phyloP scores from a whole-genome alignment of 805 yeast species.

The Candida michaelii region DNA sequence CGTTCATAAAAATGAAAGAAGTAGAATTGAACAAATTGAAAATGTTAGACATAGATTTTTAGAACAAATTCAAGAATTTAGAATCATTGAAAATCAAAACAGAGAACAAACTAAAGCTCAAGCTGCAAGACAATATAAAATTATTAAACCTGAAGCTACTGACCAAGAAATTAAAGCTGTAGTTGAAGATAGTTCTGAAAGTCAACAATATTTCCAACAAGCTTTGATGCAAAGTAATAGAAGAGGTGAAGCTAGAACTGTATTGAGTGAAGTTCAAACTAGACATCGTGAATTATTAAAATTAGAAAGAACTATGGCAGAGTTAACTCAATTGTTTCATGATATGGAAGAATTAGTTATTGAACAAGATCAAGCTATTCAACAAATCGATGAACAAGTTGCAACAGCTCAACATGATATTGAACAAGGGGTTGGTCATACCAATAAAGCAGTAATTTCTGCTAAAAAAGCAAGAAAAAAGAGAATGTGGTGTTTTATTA shows the following conservation, averaged over 20 bases:
- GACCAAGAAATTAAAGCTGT: conserved; percentile 83
- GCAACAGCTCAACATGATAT: conserved; percentile 83
- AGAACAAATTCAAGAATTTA: conserved; percentile 81
- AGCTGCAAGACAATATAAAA: conserved; percentile 89
- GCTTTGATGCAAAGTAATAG: conserved; percentile 84
- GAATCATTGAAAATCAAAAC: conserved; percentile 82
- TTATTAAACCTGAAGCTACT: conserved; percentile 83
- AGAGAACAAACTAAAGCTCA: conserved; percentile 80
- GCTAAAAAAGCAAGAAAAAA: conserved; percentile 90
- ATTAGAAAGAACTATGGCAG: conserved; percentile 94
- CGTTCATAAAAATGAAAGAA: conserved; percentile 57
- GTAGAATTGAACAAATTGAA: conserved; percentile 89
- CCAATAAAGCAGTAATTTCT: conserved; percentile 81
- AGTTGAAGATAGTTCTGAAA: conserved; percentile 70
- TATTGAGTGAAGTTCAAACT: conserved; percentile 90
- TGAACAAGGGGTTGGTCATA: conserved; percentile 93
- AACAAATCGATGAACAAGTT: conserved; percentile 78
- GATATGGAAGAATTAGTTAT: conserved; percentile 96
- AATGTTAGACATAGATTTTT: conserved; percentile 82
- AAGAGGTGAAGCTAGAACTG: conserved; percentile 93
- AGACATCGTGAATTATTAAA: conserved; percentile 94
- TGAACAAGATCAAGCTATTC: conserved; percentile 88
- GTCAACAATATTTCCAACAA: conserved; percentile 91
- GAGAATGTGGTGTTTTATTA: conserved; percentile 81
- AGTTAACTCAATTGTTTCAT: conserved; percentile 88